phyloP scores from a whole-genome alignment of 257 asterid species.

The Nemophila menziesii region DNA sequence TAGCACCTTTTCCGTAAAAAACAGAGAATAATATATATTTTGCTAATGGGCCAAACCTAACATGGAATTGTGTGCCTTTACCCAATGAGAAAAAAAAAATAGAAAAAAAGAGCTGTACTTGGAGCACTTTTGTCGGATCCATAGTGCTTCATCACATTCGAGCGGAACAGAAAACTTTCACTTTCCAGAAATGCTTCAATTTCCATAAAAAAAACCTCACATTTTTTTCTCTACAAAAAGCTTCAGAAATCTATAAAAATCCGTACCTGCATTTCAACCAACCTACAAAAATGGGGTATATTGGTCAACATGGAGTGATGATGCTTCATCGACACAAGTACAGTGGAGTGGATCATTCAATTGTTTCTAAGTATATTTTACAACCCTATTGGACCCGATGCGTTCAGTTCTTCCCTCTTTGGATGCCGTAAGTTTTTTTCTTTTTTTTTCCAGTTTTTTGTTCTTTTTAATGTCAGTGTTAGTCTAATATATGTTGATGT shows the following conservation, averaged over 20 bases:
- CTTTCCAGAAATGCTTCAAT: neutral
- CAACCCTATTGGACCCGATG: conserved; percentile 90
- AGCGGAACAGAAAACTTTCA: neutral
- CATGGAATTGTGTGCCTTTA: too few relatives aligned
- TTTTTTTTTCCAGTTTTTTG: neutral
- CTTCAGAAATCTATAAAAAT: neutral
- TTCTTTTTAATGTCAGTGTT: neutral
- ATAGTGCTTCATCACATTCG: neutral
- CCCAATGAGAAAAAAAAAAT: neutral
- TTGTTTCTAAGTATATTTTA: conserved; percentile 64
- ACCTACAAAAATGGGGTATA: conserved; percentile 52
- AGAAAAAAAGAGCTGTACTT: neutral
- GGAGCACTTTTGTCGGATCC: neutral
- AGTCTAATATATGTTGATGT: neutral
- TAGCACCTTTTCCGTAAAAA: too few relatives aligned
- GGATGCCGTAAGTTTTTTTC: conserved; percentile 74
- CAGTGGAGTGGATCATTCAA: conserved; percentile 88
- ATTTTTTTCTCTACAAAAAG: too few relatives aligned
- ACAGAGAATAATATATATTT: too few relatives aligned
- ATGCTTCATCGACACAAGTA: conserved; percentile 78
- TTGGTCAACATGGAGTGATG: conserved; percentile 83
- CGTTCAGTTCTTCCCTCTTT: conserved; percentile 81
- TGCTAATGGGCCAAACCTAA: too few relatives aligned
- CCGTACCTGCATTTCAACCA: neutral
- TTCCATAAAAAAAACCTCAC: neutral